Evolutionary conservation across 163 green algal species (phyloP).

Genomic region (Scenedesmus sp.): DNA sequence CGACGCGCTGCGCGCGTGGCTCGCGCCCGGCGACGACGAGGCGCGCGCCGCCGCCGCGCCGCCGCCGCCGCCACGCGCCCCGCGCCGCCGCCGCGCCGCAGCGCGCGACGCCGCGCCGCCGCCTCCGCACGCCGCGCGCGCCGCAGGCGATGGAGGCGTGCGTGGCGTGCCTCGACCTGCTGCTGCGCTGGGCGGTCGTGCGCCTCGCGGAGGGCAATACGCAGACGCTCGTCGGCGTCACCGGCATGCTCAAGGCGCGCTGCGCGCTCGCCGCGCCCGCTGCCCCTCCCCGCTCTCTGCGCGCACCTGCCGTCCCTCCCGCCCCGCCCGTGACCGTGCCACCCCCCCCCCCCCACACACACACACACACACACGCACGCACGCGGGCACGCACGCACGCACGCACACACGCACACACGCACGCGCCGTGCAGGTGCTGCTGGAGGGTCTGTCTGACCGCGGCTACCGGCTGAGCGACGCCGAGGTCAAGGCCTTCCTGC

Average conservation of each 20-base stretch:
- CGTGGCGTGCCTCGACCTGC: constrained; percentile 77
- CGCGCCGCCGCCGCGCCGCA: no score
- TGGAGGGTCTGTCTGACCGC: constrained; percentile 13
- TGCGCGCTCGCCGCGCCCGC: no score
- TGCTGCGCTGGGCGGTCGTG: constrained; percentile 81
- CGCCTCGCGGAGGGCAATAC: constrained; percentile 87
- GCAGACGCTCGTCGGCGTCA: constrained; percentile 74
- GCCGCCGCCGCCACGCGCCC: no score
- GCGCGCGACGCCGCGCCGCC: no score
- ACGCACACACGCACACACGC: no score
- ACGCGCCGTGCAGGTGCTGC: not conserved
- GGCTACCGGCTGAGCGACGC: constrained; percentile 68
- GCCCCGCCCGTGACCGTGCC: no score
- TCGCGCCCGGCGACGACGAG: not conserved
- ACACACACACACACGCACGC: no score
- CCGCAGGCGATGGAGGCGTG: constrained; percentile 28
- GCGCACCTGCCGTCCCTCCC: no score
- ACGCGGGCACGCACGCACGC: no score
- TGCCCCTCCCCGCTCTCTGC: no score
- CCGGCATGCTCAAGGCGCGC: constrained; percentile 72
- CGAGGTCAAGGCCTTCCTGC: constrained; percentile 83
- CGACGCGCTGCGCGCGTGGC: constrained; percentile 26
- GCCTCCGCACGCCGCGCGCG: not conserved
- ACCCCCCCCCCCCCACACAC: no score
- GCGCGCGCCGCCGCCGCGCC: not conserved